Conservation (phyloP, 352 stramenopile genomes). For the Blastocystis hominis region DNA sequence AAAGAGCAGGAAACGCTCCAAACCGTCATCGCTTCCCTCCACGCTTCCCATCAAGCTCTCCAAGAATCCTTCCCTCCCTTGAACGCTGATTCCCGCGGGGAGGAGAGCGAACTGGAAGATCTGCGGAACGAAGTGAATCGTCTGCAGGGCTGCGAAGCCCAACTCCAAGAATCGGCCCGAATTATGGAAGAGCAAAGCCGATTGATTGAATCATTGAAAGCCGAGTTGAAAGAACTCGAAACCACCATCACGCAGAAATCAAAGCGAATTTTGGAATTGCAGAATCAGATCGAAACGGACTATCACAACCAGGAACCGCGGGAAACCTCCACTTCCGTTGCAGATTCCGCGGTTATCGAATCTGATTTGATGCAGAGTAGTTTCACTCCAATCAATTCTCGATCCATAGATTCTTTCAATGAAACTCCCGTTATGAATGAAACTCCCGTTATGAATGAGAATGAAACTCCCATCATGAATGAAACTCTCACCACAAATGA, state of each 20-base stretch:
- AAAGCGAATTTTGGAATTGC: background rate
- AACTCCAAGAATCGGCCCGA: background rate
- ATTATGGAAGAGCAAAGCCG: background rate
- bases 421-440: too few species aligned
- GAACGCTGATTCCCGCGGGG: background rate
- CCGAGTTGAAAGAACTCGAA: background rate
- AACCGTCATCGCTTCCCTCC: background rate
- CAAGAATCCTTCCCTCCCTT: background rate
- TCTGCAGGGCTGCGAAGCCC: background rate
- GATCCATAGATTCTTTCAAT: too few species aligned
- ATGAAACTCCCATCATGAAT: too few species aligned
- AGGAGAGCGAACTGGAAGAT: background rate
- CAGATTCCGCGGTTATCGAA: too few species aligned
- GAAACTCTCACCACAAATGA: too few species aligned
- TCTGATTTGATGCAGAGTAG: too few species aligned
- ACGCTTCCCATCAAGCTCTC: background rate
- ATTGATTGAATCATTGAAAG: background rate
- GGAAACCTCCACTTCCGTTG: too few species aligned
- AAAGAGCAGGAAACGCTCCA: background rate
- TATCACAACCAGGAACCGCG: too few species aligned
- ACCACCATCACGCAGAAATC: background rate
- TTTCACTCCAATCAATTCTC: too few species aligned
- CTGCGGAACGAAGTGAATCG: background rate
- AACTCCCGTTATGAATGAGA: too few species aligned
- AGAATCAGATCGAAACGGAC: background rate